Conservation (phyloP, 805 yeast species). For the Teunomyces kruisii region DNA sequence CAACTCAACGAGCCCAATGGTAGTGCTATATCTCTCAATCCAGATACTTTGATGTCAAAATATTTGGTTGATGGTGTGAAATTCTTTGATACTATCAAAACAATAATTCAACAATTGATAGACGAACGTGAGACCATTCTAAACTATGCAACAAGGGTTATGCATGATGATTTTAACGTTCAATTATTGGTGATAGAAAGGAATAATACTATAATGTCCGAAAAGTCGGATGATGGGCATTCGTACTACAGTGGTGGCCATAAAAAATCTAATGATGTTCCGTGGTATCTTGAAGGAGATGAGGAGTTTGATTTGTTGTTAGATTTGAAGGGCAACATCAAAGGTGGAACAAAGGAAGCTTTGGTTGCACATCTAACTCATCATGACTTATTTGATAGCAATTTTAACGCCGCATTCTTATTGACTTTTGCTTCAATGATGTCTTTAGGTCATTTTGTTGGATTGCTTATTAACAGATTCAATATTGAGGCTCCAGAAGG, state of each 20-base stretch:
- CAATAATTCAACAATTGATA: slow-evolving; percentile 55
- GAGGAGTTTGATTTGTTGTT: slow-evolving; percentile 55
- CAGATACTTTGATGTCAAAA: slow-evolving; percentile 39
- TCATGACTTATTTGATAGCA: slow-evolving; percentile 61
- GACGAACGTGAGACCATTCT: slow-evolving; percentile 70
- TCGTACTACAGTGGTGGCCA: slow-evolving; percentile 33
- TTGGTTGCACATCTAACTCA: slow-evolving; percentile 78
- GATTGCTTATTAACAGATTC: slow-evolving; percentile 61
- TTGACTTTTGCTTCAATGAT: slow-evolving; percentile 76
- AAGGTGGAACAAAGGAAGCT: slow-evolving; percentile 82
- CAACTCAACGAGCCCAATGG: slow-evolving; percentile 42
- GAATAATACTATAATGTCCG: slow-evolving; percentile 38
- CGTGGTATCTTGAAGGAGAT: slow-evolving; percentile 75
- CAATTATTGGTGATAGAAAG: slow-evolving; percentile 53
- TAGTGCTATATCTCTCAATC: slow-evolving; percentile 35
- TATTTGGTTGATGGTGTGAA: slow-evolving; percentile 37
- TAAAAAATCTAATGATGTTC: slow-evolving; percentile 43
- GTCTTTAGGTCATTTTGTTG: slow-evolving; percentile 61
- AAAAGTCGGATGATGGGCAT: slow-evolving; percentile 37
- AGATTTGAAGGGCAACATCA: slow-evolving; percentile 68
- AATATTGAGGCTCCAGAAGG: slow-evolving; percentile 84
- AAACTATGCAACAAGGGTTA: slow-evolving; percentile 72
- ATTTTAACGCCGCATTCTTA: slow-evolving; percentile 67
- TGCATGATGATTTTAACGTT: slow-evolving; percentile 70
- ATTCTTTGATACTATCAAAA: slow-evolving; percentile 33